Evolutionary conservation across 345 rosid genomes (phyloP).

Genomic region (Hypericum perforatum): DNA sequence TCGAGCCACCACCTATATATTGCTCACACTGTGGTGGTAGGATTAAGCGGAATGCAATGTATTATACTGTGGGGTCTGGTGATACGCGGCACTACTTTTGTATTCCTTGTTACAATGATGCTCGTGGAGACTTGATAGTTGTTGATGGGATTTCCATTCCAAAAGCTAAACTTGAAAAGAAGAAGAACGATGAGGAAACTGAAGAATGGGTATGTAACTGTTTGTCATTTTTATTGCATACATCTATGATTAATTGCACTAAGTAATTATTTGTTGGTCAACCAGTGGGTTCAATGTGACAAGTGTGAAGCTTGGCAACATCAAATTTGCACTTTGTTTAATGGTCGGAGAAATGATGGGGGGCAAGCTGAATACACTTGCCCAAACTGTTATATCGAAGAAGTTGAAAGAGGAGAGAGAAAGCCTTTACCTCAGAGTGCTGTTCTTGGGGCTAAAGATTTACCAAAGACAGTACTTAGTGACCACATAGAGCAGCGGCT

Average conservation of each 20-base stretch:
- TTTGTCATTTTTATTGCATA: neutral
- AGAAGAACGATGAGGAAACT: conserved; percentile 25
- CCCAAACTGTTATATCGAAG: conserved; percentile 42
- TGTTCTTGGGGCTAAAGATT: conserved; percentile 39
- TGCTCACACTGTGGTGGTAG: conserved; percentile 32
- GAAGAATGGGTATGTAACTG: conserved; percentile 32
- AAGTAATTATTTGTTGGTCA: conserved; percentile 9
- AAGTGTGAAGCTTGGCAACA: conserved; percentile 53
- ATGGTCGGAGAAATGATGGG: conserved; percentile 28
- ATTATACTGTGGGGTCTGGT: conserved; percentile 27
- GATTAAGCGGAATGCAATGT: conserved; percentile 20
- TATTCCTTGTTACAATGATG: conserved; percentile 21
- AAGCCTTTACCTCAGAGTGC: conserved; percentile 10
- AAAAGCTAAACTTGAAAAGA: conserved; percentile 26
- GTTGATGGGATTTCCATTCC: conserved; percentile 23
- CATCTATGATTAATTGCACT: neutral
- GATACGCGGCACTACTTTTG: conserved; percentile 32
- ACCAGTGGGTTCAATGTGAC: conserved; percentile 52
- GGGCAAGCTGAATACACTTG: conserved; percentile 32
- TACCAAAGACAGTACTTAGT: conserved; percentile 44
- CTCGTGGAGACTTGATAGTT: conserved; percentile 14
- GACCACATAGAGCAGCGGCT: conserved; percentile 43
- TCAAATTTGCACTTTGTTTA: conserved; percentile 55
- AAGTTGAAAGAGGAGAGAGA: conserved; percentile 19
- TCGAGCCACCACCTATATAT: conserved; percentile 35